These are phyloP conservation scores for Dendrothele bispora DNA, from an alignment of 768 basidiomycete genomes.

Conservation along the genomic window DNA sequence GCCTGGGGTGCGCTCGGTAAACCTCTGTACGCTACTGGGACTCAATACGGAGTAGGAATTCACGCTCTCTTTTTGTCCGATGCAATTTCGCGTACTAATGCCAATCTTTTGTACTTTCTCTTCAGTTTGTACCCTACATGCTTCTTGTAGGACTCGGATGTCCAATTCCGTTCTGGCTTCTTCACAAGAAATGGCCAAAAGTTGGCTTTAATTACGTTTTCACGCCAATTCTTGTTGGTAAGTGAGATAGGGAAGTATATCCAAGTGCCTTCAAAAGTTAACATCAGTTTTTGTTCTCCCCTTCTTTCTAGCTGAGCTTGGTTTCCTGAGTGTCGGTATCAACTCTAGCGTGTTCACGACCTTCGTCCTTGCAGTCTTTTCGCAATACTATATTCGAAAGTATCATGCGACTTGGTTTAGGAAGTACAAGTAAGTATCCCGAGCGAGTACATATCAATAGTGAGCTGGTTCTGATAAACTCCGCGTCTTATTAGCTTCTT, in stretches of 20 bases:
- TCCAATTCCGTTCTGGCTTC: slow-evolving; percentile 53
- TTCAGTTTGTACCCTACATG: slow-evolving; percentile 42
- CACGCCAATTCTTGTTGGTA: slow-evolving; percentile 33
- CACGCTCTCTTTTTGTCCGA: slow-evolving; percentile 13
- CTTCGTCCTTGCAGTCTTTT: slow-evolving; percentile 27
- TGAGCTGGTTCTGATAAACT: background rate
- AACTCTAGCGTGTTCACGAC: slow-evolving; percentile 30
- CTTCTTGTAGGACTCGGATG: slow-evolving; percentile 46
- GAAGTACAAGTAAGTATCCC: slow-evolving; percentile 26
- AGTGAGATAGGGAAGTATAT: no score
- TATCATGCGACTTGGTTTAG: slow-evolving; percentile 35
- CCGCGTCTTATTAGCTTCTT: slow-evolving; percentile 16
- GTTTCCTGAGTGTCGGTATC: slow-evolving; percentile 37
- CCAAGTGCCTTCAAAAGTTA: background rate
- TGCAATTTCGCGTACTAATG: background rate
- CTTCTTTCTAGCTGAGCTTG: slow-evolving; percentile 10
- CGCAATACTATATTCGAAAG: slow-evolving; percentile 38
- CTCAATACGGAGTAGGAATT: slow-evolving; percentile 40
- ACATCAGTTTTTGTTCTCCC: background rate
- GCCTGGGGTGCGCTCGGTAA: slow-evolving; percentile 57
- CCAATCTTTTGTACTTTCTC: slow-evolving; percentile 7
- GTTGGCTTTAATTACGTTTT: slow-evolving; percentile 45
- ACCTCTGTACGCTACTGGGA: slow-evolving; percentile 42
- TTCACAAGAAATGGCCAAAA: slow-evolving; percentile 46
- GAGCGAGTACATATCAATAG: background rate